Base-by-base conservation (phyloP, 2,329 filamentous ascomycete species). In the Elsinoe arachidis region DNA sequence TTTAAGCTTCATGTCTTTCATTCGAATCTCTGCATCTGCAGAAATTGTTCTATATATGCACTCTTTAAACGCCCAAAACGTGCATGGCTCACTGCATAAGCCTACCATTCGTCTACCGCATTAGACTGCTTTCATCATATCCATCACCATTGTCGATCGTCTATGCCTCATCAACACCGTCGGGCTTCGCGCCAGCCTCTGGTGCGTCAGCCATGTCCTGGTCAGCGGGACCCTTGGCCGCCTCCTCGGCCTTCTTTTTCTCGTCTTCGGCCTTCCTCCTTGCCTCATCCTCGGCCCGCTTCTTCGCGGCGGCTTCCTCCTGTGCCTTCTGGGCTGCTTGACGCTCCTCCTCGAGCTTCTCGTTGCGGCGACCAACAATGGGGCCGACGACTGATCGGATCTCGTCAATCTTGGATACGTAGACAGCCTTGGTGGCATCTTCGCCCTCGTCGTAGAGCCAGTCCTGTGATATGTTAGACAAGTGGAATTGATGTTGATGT, bases 381-480 rank as follows among this genome's bases (percentile, higher is more conserved):
- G 93, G 92, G 14, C 91, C 93, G 47, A 90, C 88, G 67, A 96
- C 81, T 64, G 88, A 84, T 65, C 90, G 88, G 72, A 99, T 90
- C 74, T 99, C 93, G 62, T 97, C 93, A 73, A 93, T 86, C 83
- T 97, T 99, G 75, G 89, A 82, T 61, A 95, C 78, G 76, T 99
- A 99, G 68, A 93, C 82, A 56, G 88, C 90, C 81, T 97, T 97
- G 68, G 87, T 87, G 64, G 90, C 84, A 72, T 99, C 93, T 62
- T 96, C 91, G 60, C 93, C 93, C 57, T 97, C 93, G 56, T 96
- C 92, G 74, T 97, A 97, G 61, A 99, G 81, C 93, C 93, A 99
- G 70, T 99, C 91, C 92, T 97, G 63, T 41, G 58, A 15, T 10
- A 46, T 64, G 62, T 69, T 61, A 63, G 62, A 57, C 5, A 30